Evolutionary conservation across 2,329 filamentous ascomycete species (phyloP), one percentile per base, ranked within the genome.

Genomic region (Ophidiomyces ophidiicola): DNA sequence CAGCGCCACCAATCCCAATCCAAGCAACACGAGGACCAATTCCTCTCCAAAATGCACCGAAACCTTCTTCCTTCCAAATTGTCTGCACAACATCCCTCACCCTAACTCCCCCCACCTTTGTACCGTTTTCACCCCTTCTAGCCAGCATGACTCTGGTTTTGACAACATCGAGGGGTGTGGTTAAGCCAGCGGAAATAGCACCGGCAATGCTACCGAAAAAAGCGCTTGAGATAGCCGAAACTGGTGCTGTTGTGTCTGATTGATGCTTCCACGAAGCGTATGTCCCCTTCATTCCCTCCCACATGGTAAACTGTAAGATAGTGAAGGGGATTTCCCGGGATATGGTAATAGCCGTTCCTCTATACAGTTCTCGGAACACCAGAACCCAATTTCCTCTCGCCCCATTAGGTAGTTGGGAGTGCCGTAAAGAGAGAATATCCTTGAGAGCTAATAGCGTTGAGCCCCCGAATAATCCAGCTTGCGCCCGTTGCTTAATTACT

Each of bases 271-370:
- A 58, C 25, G 53, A 52, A 3, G 55, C 55, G 49, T 67, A 68
- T 1, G 53, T 48, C 25, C 58, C 68, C 70, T 94, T 96, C 71
- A 96, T 74, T 3, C 72, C 77, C 63, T 98, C 90, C 90, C 90
- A 98, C 46, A 98, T 71, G 32, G 90, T 90, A 58, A 98, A 98
- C 62, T 98, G 90, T 46, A 98, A 82, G 6, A 94, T 79, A 2
- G 92, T 96, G 55, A 98, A 98, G 3, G 90, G 90, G 45, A 98
- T 87, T 68, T 98, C 90, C 43, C 90, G 77, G 65, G 94, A 80
- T 37, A 98, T 79, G 1, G 90, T 98, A 50, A 96, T 86, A 12
- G 77, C 74, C 72, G 86, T 94, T 1, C 92, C 90, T 24, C 90
- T 72, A 61, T 98, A 98, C 41, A 98, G 63, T 62, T 94, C 87